Base-by-base conservation (phyloP, 768 basidiomycete species). In the Serpula lacrymans region DNA sequence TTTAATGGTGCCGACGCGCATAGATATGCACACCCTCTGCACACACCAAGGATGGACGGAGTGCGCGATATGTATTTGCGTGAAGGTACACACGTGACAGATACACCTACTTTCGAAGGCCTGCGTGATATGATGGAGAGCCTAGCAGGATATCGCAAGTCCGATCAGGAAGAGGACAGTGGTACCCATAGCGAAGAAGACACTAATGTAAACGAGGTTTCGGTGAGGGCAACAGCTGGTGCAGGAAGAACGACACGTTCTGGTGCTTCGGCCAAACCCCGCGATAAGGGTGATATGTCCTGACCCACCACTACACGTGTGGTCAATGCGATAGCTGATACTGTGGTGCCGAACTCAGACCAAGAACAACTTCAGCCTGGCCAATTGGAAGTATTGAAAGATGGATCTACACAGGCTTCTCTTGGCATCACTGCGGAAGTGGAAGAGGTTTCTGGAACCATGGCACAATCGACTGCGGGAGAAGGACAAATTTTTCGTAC, bases 41-140 rank as follows among this genome's bases (percentile, higher is more conserved):
- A 34, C 12, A 69, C 68, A 7, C 67, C 70, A 39, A 46, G 45
- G 34, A 49, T 67, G 51, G 55, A 59, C 22, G 68, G 67, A 10
- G 44, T 67, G 24, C 48, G 54, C 22, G 57, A 52, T 29, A 50
- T 69, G 52, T 66, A 58, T 41, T 29, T 50, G 9, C 48, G 33
- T 8, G 57, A 47, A 14, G 39, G 8, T 11, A 25, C 28, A n/a
- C 39, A 35, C 7, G 45, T 49, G 17, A 35, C 42, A 27, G 53
- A 50, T 16, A 58, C 54, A 6, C 57, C 55, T 1, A 38, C 44
- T 11, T 53, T 57, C 32, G 55, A 64, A 37, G 60, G 50, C 18
- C 48, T 62, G 2, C 55, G 42, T 2, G 56, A 61, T 45, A 58
- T 64, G 58, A 46, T 66, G 30, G 36, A 39, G 5, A 64, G 62